A percentile compares a stretch with the other conserved stretches of the same genome.
phyloP scores from a whole-genome alignment of 2,329 filamentous ascomycete species.

The Fusarium nisikadoi region DNA sequence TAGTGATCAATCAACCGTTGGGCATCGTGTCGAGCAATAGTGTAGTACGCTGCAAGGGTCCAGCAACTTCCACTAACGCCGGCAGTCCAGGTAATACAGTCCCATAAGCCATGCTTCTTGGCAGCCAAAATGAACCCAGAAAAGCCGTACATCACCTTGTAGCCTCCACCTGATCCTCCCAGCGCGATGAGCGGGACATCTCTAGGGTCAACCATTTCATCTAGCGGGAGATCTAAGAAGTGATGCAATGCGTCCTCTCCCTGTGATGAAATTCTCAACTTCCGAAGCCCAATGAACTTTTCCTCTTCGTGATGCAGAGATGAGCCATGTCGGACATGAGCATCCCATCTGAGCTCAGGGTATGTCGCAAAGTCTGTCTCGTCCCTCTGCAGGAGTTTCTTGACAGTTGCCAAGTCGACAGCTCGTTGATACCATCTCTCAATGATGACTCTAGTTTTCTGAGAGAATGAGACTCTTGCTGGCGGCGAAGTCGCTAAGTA shows the following conservation, averaged over 20 bases:
- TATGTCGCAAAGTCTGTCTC: conserved; percentile 24
- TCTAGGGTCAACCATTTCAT: conserved; percentile 20
- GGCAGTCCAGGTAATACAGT: conserved; percentile 38
- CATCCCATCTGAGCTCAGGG: conserved; percentile 37
- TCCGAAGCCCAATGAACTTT: conserved; percentile 25
- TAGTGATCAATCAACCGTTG: conserved; percentile 29
- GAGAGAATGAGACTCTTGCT: accelerated
- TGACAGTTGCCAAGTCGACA: conserved; percentile 28
- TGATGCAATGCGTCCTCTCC: conserved; percentile 21
- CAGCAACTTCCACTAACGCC: conserved; percentile 43
- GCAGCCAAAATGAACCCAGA: conserved; percentile 26
- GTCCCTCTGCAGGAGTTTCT: conserved; percentile 16
- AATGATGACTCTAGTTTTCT: not conserved
- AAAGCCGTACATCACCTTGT: conserved; percentile 42
- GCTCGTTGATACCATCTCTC: conserved; percentile 34
- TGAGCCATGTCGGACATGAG: conserved; percentile 19
- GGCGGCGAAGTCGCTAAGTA: accelerated
- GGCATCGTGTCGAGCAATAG: conserved; percentile 32
- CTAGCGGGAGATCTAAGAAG: conserved; percentile 12
- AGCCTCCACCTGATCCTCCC: conserved; percentile 37
- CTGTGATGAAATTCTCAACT: conserved; percentile 18
- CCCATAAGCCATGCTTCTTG: conserved; percentile 31
- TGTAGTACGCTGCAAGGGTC: conserved; percentile 40
- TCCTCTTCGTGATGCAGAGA: conserved; percentile 23
- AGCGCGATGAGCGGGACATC: conserved; percentile 39